These are phyloP conservation scores for Puccinia horiana DNA, from an alignment of 1,284 basidiomycete species.

Conservation along the genomic window DNA sequence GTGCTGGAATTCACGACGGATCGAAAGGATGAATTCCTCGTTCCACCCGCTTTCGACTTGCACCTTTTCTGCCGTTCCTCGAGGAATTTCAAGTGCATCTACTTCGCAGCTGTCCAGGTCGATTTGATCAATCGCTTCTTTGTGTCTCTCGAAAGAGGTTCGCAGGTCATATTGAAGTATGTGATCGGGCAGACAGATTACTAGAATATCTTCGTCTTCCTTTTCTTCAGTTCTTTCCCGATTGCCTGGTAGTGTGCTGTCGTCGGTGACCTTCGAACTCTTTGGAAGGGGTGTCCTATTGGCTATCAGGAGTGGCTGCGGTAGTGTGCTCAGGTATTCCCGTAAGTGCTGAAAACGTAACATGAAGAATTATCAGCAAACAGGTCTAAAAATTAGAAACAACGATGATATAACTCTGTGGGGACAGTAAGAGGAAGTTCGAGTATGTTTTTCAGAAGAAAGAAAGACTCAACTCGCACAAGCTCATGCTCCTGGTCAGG, in stretches of 20 bases:
- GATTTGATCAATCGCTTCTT: conserved; percentile 1
- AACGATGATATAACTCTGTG: not conserved
- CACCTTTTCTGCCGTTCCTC: not conserved
- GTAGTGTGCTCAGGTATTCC: not conserved
- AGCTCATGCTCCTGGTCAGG: conserved; percentile 32
- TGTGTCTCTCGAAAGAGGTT: not conserved
- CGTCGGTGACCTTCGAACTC: not conserved
- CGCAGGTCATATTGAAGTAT: conserved; percentile 1
- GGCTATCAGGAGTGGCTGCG: not conserved
- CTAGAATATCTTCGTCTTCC: conserved; percentile 2
- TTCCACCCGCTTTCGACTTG: not conserved
- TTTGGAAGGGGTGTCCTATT: conserved; percentile 14
- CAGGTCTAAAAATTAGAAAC: not conserved
- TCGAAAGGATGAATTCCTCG: not conserved
- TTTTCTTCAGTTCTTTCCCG: not conserved
- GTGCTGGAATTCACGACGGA: not conserved
- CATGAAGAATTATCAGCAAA: not conserved
- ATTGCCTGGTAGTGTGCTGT: not conserved
- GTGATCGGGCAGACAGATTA: conserved; percentile 13
- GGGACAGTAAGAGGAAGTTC: not conserved
- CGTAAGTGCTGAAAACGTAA: conserved; percentile 8
- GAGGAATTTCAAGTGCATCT: not conserved
- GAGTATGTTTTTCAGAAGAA: not conserved
- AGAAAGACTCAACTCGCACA: conserved; percentile 26
- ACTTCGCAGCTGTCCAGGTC: not conserved